These are phyloP conservation scores for Megacollybia platyphylla DNA, from an alignment of 1,284 basidiomycete species.

Conservation along the genomic window DNA sequence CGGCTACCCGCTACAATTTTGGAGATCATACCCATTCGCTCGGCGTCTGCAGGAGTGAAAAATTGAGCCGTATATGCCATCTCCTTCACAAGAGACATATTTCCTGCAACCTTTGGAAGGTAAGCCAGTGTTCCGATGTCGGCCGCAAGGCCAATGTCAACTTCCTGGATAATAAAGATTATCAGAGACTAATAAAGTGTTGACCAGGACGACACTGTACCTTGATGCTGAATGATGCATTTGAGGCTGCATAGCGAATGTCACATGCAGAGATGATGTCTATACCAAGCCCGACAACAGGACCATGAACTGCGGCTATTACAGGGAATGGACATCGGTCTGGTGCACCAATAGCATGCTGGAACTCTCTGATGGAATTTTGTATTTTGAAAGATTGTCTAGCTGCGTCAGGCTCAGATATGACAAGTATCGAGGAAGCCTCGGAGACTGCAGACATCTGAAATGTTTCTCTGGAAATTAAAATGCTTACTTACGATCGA, in stretches of 20 bases:
- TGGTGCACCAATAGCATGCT: constrained; percentile 58
- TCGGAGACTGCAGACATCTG: not conserved
- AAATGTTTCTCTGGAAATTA: not conserved
- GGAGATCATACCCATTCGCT: constrained; percentile 68
- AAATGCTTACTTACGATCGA: constrained; percentile 62
- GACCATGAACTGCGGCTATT: constrained; percentile 74
- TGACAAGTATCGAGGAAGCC: constrained; percentile 5
- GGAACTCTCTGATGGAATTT: constrained; percentile 51
- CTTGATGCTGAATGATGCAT: constrained; percentile 67
- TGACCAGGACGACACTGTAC: constrained; percentile 20
- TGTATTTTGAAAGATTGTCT: constrained; percentile 39
- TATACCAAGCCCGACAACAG: constrained; percentile 63
- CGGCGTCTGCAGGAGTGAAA: constrained; percentile 66
- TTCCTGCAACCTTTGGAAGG: constrained; percentile 73
- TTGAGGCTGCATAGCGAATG: constrained; percentile 60
- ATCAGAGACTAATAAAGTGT: not conserved
- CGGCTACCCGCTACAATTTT: constrained; percentile 58
- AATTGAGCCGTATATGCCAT: constrained; percentile 67
- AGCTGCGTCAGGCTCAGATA: constrained; percentile 30
- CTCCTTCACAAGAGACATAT: constrained; percentile 71
- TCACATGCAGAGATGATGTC: constrained; percentile 78
- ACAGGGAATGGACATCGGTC: constrained; percentile 75
- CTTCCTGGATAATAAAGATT: constrained; percentile 44
- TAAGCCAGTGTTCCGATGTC: constrained; percentile 86
- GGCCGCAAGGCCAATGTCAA: constrained; percentile 82